Evolutionary conservation across 2,329 filamentous ascomycete species (phyloP).

Genomic region (Clonostachys sp.): DNA sequence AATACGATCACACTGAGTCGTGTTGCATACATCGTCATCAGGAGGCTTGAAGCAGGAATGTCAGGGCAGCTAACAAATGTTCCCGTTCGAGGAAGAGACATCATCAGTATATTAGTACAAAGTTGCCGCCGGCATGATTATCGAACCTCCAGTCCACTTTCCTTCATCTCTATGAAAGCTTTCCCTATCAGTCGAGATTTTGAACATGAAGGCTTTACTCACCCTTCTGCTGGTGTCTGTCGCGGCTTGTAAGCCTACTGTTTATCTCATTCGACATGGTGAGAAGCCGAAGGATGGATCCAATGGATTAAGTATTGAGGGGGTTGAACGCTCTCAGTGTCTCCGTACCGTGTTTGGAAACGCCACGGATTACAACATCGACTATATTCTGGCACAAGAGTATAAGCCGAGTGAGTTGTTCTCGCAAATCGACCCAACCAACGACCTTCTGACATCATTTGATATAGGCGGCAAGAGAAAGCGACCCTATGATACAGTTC

Average conservation of each 20-base stretch:
- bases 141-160: too few relatives aligned
- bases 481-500: conserved; percentile 52
- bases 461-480: conserved; percentile 39
- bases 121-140: too few relatives aligned
- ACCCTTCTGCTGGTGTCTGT: conserved; percentile 6
- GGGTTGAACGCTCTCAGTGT: conserved; percentile 52
- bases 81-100: too few relatives aligned
- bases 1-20: too few relatives aligned
- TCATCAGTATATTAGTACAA: too few relatives aligned
- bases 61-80: too few relatives aligned
- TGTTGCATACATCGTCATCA: too few relatives aligned
- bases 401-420: conserved; percentile 36
- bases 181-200: too few relatives aligned
- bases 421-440: too few relatives aligned
- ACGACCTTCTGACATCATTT: neutral
- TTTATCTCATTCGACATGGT: conserved; percentile 61
- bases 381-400: conserved; percentile 51
- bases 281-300: conserved; percentile 50
- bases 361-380: conserved; percentile 47
- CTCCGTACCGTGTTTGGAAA: conserved; percentile 51
- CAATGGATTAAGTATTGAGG: conserved; percentile 43
- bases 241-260: conserved; percentile 32
- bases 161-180: too few relatives aligned
- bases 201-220: neutral
- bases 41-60: too few relatives aligned